Evolutionary conservation across 257 asterid species (phyloP), one percentile per base, ranked within the genome.

Genomic region (Ehretia macrophylla): DNA sequence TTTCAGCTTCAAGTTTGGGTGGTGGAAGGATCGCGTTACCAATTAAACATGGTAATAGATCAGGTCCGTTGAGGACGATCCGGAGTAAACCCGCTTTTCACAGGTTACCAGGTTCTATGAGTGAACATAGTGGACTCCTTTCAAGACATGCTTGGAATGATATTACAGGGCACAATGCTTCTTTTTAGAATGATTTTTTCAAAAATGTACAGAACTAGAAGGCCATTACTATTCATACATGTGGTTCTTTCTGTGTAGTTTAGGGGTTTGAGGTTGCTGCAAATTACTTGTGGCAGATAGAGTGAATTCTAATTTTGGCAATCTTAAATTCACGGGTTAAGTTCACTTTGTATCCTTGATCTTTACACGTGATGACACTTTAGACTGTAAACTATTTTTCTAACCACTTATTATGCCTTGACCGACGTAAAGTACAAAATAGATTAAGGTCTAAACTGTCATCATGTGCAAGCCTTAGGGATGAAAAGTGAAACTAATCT

Each of bases 41-140:
- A 1, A 45, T 73, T 58, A 75, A 66, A 60, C 93, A 90, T 5
- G 91, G 88, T 4, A 88, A 88, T 68, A 70, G 97, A 68, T 91
- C 95, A 8, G 95, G 98, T 9, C 97, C 97, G 4, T 59, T 86
- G 74, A 83, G 87, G 77, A 84, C 88, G 0, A 71, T 75, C 11
- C 72, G 94, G 67, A 83, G 91, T 74, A 83, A 80, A 16, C 81
- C 75, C 44, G 75, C 94, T 2, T 81, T 91, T 53, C 84, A 85
- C 69, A 77, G 85, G 62, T 72, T 83, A 55, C 72, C 72, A 64
- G 96, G 96, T 38, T 85, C 96, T 60, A 77, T 80, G 85, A 91
- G 98, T 53, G 98, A 91, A 60, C 95, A 82, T 14, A 86, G 86
- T 21, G 82, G 86, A 40, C 65, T 82, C 35, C 70, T 71, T 21